These are phyloP conservation scores for Mycena floridula DNA, from an alignment of 768 basidiomycete genomes.

Conservation along the genomic window DNA sequence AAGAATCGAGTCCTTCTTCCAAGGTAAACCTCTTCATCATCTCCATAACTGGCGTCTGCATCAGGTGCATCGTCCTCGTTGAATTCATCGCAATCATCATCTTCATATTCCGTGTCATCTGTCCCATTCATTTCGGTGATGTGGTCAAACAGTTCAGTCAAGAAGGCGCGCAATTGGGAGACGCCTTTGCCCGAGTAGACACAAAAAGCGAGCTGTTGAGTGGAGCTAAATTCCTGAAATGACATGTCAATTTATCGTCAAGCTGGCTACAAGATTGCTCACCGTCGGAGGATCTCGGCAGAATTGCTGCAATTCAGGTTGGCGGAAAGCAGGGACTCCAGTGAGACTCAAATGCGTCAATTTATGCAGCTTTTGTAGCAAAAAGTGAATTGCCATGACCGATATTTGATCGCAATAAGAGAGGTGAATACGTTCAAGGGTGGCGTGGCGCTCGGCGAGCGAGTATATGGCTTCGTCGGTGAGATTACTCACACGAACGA, in stretches of 20 bases:
- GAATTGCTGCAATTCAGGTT: slow-evolving; percentile 80
- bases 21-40: slow-evolving; percentile 24
- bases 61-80: slow-evolving; percentile 44
- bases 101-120: slow-evolving; percentile 62
- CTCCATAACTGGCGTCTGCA: slow-evolving; percentile 24
- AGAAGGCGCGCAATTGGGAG: slow-evolving; percentile 68
- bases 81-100: slow-evolving; percentile 47
- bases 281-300: slow-evolving; percentile 87
- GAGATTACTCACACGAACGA: slow-evolving; percentile 87
- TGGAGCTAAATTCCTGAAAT: slow-evolving; percentile 80
- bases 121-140: slow-evolving; percentile 69
- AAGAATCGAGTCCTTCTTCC: not conserved
- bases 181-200: slow-evolving; percentile 96
- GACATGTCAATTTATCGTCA: slow-evolving; percentile 4
- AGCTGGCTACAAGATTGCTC: slow-evolving; percentile 18
- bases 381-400: slow-evolving; percentile 84
- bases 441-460: slow-evolving; percentile 77
- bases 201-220: slow-evolving; percentile 87
- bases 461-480: slow-evolving; percentile 93
- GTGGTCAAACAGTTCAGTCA: slow-evolving; percentile 70
- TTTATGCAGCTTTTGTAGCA: slow-evolving; percentile 83
- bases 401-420: slow-evolving; percentile 96
- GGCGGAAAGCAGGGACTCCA: slow-evolving; percentile 90
- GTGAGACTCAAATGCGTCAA: slow-evolving; percentile 94
- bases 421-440: slow-evolving; percentile 92